Conservation (phyloP, 2,329 filamentous ascomycete genomes). For the Sclerotinia borealis region DNA sequence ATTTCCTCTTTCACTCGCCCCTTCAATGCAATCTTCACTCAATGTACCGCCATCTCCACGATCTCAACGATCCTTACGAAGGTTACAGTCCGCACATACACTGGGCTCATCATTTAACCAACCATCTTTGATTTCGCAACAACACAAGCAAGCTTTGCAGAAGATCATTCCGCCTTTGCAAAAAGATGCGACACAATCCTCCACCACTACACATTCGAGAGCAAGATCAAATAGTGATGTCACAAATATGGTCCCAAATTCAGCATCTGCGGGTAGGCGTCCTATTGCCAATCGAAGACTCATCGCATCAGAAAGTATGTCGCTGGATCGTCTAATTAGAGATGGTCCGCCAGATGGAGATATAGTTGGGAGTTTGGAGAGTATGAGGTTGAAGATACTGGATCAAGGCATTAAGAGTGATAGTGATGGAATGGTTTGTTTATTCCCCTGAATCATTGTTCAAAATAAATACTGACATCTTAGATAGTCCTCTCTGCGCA, state of each 20-base stretch:
- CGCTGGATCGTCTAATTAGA: slow-evolving; percentile 69
- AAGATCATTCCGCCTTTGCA: slow-evolving; percentile 14
- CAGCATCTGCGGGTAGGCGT: slow-evolving; percentile 39
- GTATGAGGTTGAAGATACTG: slow-evolving; percentile 66
- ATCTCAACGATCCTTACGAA: slow-evolving; percentile 61
- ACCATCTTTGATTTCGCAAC: slow-evolving; percentile 57
- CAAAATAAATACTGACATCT: slow-evolving; percentile 16
- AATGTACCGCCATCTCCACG: slow-evolving; percentile 55
- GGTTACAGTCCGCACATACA: slow-evolving; percentile 70
- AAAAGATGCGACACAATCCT: slow-evolving; percentile 15
- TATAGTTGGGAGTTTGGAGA: slow-evolving; percentile 59
- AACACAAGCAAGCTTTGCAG: slow-evolving; percentile 44
- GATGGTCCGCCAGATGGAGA: slow-evolving; percentile 74
- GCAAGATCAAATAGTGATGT: slow-evolving; percentile 70
- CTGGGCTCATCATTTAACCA: slow-evolving; percentile 48
- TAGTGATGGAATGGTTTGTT: slow-evolving; percentile 70
- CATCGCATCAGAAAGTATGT: slow-evolving; percentile 48
- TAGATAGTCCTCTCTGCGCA: slow-evolving; percentile 77
- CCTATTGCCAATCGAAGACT: slow-evolving; percentile 41
- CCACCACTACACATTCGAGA: slow-evolving; percentile 39
- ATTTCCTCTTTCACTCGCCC: slow-evolving; percentile 13
- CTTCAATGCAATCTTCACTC: slow-evolving; percentile 30
- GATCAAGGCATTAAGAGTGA: slow-evolving; percentile 72
- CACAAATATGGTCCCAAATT: slow-evolving; percentile 37
- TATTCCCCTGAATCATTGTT: slow-evolving; percentile 5